Base-by-base conservation (phyloP, 495 filamentous ascomycete genomes). In the Penicillium bovifimosum region DNA sequence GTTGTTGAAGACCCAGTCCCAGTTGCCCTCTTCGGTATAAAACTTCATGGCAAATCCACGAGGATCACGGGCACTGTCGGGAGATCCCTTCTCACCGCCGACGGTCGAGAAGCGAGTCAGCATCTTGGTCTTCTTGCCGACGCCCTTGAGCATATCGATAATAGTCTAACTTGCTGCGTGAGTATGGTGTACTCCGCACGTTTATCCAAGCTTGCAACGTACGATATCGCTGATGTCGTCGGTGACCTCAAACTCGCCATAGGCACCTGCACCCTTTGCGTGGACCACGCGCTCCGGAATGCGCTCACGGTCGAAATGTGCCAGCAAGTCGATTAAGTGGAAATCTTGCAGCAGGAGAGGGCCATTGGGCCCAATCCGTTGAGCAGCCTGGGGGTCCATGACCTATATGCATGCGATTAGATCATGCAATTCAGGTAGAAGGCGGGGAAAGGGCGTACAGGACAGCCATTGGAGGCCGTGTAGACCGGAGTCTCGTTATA, bases 1-100 rank as follows among this genome's bases (percentile, higher is more conserved):
- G 67, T 86, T 83, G 69, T 85, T 85, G 60, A 78, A 81, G 24
- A 87, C 84, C 73, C 80, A 83, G 56, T 91, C 88, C 77, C 81
- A 88, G 66, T 91, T 90, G 11, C 87, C 87, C 61, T 95, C 85
- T 10, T 87, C 74, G 2, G 89, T 91, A 60, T 87, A 89, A 75
- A 92, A 86, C 72, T 90, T 91, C 67, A 86, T 70, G 27, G 86
- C 78, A 53, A 86, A 88, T 0, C 87, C 87, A 43, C 84, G 73
- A 9, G 84, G 83, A 58, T 90, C 85, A 8, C 87, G 78, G 2
- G 81, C 79, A 35, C 76, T 80, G 54, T 89, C 87, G n/a, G 83
- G 55, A 6, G 83, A 87, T 26, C 84, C 86, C 56, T 80, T 79
- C 65, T 87, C 85, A 41, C 80, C 80, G 56, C 79, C 84, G 7